These are phyloP conservation scores for Nectriaceae sp. DNA, from an alignment of 2,329 filamentous ascomycete species.

Conservation along the genomic window DNA sequence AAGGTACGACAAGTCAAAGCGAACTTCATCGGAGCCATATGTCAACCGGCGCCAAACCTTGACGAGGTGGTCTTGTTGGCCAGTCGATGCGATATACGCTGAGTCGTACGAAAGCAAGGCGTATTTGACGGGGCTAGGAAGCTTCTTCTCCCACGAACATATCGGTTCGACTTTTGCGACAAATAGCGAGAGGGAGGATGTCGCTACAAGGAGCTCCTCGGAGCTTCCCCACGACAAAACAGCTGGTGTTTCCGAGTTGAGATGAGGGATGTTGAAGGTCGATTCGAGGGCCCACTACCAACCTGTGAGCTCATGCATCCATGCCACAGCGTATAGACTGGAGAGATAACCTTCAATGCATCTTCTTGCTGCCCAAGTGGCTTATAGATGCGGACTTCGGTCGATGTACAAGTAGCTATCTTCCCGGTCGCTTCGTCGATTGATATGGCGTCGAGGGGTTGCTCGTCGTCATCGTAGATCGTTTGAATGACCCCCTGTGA, in stretches of 20 bases:
- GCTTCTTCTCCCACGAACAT: conserved; percentile 70
- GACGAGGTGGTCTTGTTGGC: conserved; percentile 76
- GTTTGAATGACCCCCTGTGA: conserved; percentile 81
- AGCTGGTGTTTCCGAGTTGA: conserved; percentile 37
- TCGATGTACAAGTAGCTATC: conserved; percentile 73
- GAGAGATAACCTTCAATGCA: conserved; percentile 65
- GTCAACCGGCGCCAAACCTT: conserved; percentile 91
- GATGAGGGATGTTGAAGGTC: conserved; percentile 50
- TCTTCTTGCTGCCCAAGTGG: conserved; percentile 72
- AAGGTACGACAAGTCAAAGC: conserved; percentile 90
- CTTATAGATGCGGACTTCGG: conserved; percentile 73
- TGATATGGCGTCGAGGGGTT: conserved; percentile 69
- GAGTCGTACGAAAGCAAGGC: conserved; percentile 86
- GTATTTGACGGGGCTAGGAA: conserved; percentile 73
- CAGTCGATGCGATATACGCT: conserved; percentile 80
- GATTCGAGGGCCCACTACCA: conserved; percentile 65
- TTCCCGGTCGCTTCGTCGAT: conserved; percentile 83
- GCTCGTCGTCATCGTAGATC: conserved; percentile 80
- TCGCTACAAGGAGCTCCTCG: conserved; percentile 82
- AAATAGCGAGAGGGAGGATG: conserved; percentile 70
- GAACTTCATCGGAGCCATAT: conserved; percentile 78
- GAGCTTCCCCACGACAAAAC: conserved; percentile 82
- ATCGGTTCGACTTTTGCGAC: conserved; percentile 49
- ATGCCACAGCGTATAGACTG: conserved; percentile 1
- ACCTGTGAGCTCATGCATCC: conserved; percentile 22